These are phyloP conservation scores for Rhodomyrtus psidioides DNA, from an alignment of 441 rosid genomes.

Conservation along the genomic window DNA sequence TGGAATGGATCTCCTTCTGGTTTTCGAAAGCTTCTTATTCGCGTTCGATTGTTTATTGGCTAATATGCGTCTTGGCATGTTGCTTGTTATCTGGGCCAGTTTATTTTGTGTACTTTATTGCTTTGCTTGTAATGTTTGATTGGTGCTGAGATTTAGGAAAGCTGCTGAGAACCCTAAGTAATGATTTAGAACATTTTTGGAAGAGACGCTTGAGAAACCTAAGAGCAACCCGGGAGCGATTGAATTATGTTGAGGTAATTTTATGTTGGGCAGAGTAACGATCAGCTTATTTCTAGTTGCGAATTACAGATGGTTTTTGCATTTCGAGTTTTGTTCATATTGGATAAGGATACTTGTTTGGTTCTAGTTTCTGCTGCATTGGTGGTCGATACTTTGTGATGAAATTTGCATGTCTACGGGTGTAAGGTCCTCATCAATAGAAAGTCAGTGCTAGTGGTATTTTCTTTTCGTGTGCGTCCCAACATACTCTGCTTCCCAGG, in stretches of 20 bases:
- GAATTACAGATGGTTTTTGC: not conserved
- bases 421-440: not conserved
- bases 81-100: not conserved
- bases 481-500: constrained; percentile 22
- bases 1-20: not conserved
- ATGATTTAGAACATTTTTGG: not conserved
- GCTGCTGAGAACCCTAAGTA: not conserved
- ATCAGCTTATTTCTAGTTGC: not conserved
- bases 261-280: not conserved
- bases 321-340: not conserved
- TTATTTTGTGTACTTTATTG: not conserved
- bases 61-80: not conserved
- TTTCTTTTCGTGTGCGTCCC: not conserved
- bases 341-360: not conserved
- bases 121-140: not conserved
- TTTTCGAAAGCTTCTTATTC: not conserved
- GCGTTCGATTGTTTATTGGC: not conserved
- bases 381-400: not conserved
- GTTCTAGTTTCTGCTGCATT: not conserved
- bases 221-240: not conserved
- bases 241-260: not conserved
- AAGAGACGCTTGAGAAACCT: not conserved
- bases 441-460: not conserved
- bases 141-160: not conserved
- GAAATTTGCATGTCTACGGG: not conserved